Conservation (phyloP, 1,284 basidiomycete genomes). For the Heterobasidion irregulare region DNA sequence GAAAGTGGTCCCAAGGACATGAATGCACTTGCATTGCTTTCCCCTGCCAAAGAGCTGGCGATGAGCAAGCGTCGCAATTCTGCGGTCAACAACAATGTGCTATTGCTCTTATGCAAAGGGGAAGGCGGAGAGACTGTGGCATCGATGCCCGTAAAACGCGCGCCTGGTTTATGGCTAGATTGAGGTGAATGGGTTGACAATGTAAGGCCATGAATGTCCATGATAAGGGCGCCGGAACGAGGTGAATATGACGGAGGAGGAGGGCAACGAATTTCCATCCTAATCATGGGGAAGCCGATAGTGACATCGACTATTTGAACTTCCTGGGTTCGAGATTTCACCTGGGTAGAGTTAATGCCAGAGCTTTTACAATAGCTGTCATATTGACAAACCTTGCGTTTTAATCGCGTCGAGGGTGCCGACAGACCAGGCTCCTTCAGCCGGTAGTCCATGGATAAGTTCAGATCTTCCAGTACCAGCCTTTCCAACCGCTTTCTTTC, state of each 20-base stretch:
- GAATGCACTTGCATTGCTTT: constrained; percentile 20
- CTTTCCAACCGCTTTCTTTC: constrained; percentile 36
- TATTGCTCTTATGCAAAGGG: constrained; percentile 7
- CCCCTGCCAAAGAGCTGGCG: constrained; percentile 33
- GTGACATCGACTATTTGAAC: constrained; percentile 15
- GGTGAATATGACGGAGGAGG: constrained; percentile 29
- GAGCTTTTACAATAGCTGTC: background rate
- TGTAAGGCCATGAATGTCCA: constrained; percentile 53
- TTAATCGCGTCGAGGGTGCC: constrained; percentile 2
- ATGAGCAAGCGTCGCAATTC: constrained; percentile 38
- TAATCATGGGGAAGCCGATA: constrained; percentile 42
- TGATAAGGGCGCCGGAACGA: constrained; percentile 60
- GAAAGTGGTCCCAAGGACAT: constrained; percentile 20
- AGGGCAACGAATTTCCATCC: constrained; percentile 52
- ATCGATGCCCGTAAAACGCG: constrained; percentile 32
- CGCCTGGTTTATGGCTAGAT: constrained; percentile 14
- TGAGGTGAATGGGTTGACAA: constrained; percentile 23
- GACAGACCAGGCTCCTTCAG: constrained; percentile 8
- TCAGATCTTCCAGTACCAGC: constrained; percentile 46
- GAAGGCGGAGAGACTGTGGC: background rate
- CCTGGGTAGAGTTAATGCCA: constrained; percentile 9
- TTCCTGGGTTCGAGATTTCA: constrained; percentile 1
- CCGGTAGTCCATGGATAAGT: constrained; percentile 42
- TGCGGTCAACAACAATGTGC: constrained; percentile 20
- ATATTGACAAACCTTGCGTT: constrained; percentile 14